phyloP scores from a whole-genome alignment of 2,329 filamentous ascomycete genomes.

The Colletotrichum australisinense region DNA sequence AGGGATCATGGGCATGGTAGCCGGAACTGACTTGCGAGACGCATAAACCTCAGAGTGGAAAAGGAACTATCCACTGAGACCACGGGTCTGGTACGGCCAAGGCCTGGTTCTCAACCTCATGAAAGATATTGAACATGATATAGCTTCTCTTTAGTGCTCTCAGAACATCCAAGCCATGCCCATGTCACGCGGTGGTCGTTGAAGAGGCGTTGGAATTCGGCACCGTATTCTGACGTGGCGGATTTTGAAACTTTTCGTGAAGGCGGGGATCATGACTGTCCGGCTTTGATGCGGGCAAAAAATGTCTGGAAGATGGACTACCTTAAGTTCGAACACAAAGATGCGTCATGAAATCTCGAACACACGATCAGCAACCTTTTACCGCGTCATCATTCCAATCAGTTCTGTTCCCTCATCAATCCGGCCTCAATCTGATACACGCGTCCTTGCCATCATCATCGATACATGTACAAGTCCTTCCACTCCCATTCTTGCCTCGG shows the following conservation, averaged over 20 bases:
- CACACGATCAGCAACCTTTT: fast-evolving
- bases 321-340: background rate
- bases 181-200: background rate
- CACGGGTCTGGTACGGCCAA: no score
- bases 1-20: background rate
- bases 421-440: background rate
- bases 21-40: background rate
- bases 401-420: background rate
- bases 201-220: background rate
- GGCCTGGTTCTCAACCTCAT: background rate
- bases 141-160: background rate
- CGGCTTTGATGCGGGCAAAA: background rate
- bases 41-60: background rate
- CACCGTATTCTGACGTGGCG: background rate
- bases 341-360: background rate
- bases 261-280: background rate
- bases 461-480: background rate
- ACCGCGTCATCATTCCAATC: background rate
- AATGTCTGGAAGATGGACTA: background rate
- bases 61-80: background rate
- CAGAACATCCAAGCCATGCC: background rate
- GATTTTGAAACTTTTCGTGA: background rate
- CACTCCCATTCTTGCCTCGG: background rate
- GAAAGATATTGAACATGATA: background rate
- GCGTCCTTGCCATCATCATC: background rate